Evolutionary conservation across 371 early-diverging fungal genomes (phyloP), one percentile per base, ranked within the genome.

Genomic region (Lichtheimia hyalospora): DNA sequence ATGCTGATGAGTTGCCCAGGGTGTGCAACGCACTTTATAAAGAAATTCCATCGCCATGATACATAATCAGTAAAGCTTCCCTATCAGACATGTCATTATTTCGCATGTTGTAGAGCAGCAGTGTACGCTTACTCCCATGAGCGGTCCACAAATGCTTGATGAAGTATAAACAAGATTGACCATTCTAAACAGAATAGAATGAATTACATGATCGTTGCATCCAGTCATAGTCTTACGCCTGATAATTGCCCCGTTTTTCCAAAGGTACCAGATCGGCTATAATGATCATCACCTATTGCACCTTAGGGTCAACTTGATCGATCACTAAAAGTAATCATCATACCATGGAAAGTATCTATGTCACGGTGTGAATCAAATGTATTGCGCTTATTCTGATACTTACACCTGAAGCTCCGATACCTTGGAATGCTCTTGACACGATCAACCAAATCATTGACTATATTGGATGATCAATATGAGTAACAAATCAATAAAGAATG

Each of bases 21-120:
- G n/a, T 3, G 3, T 14, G 46, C 21, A 44, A 27, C 16, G 41
- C 0, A 72, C 76, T 79, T 79, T 55, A 79, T 79, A 48, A 71
- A 77, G 60, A 77, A 77, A 43, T 68, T 70, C 78, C 78, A 77
- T 55, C 74, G 61, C 78, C 78, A 77, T 10, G 78, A 66, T 15
- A 72, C 58, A 24, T 74, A 58, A 53, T 77, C 73, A 13, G 78
- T 74, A 34, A 77, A 66, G 14, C 60, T 58, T 0, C 79, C 73
- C 74, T 77, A 52, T 8, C 10, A 34, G 34, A 34, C 0, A 8
- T 46, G 13, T 25, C 20, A 18, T 46, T 20, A 46, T n/a, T 46
- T 5, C 8, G n/a, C 20, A 21, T 46, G 10, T 18, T 46, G 16
- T 18, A n/a, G 10, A 5, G 20, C 46, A 5, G 15, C n/a, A n/a